A percentile compares a stretch with the other conserved stretches of the same genome.
These are phyloP conservation scores for Trichoderma aggressivum DNA, from an alignment of 2,329 filamentous ascomycete species.

Conservation along the genomic window DNA sequence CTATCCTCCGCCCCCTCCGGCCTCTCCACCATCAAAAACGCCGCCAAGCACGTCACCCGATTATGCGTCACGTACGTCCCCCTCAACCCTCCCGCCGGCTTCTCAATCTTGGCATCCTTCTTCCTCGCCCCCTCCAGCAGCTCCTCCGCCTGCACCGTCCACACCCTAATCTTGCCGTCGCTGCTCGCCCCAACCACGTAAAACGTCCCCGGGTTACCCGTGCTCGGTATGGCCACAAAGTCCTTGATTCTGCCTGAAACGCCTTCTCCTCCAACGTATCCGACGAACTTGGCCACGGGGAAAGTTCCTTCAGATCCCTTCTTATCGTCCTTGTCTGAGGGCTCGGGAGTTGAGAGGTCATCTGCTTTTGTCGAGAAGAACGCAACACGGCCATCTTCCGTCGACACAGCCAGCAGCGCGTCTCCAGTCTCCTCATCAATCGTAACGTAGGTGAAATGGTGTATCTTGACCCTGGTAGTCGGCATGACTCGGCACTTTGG, in stretches of 20 bases:
- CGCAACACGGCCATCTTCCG: conserved; percentile 83
- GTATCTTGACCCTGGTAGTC: conserved; percentile 70
- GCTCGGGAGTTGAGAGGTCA: conserved; percentile 38
- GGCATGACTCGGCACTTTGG: conserved; percentile 72
- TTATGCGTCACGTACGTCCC: conserved; percentile 82
- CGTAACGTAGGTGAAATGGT: conserved; percentile 72
- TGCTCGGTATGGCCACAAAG: conserved; percentile 62
- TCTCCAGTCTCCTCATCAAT: conserved; percentile 41
- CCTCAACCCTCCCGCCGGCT: conserved; percentile 60
- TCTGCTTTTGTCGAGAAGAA: conserved; percentile 70
- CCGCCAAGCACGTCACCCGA: conserved; percentile 82
- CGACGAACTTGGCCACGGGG: conserved; percentile 63
- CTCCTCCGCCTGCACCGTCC: conserved; percentile 54
- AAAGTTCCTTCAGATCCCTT: conserved; percentile 34
- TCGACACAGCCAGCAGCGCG: conserved; percentile 70
- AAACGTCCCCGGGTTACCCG: conserved; percentile 38
- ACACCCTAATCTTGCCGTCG: conserved; percentile 80
- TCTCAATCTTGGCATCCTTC: conserved; percentile 25
- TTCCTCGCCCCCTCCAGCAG: conserved; percentile 33
- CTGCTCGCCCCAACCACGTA: conserved; percentile 74
- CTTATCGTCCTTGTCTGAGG: conserved; percentile 28
- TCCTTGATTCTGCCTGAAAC: conserved; percentile 80
- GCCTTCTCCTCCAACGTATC: conserved; percentile 73
- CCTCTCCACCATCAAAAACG: conserved; percentile 77
- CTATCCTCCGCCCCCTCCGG: conserved; percentile 59